These are phyloP conservation scores for Fusarium papillatum DNA, from an alignment of 2,329 filamentous ascomycete species.

Conservation along the genomic window DNA sequence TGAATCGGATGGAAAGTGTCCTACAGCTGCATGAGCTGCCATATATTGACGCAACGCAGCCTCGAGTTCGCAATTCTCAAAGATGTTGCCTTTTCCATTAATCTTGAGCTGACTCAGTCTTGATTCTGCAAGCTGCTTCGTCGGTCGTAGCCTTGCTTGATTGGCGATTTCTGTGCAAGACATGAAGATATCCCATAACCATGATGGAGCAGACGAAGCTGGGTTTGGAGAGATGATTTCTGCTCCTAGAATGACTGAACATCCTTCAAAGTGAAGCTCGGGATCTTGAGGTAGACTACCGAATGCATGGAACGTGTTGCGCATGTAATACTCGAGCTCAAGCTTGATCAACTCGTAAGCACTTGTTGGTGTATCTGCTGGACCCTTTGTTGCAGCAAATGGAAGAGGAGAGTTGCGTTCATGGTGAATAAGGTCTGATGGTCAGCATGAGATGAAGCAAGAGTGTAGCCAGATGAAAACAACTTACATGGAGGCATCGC, in stretches of 20 bases:
- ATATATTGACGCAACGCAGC: constrained; percentile 27
- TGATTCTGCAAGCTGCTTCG: constrained; percentile 27
- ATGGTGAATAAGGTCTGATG: constrained; percentile 37
- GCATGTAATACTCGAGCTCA: constrained; percentile 36
- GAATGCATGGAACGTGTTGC: constrained; percentile 16
- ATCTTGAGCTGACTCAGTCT: constrained; percentile 33
- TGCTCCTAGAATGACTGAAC: constrained; percentile 28
- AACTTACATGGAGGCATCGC: constrained; percentile 56
- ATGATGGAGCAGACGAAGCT: constrained; percentile 21
- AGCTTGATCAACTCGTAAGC: constrained; percentile 37
- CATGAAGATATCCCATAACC: constrained; percentile 39
- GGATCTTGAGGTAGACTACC: constrained; percentile 22
- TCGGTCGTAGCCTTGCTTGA: constrained; percentile 26
- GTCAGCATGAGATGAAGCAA: not conserved
- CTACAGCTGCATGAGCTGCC: constrained; percentile 18
- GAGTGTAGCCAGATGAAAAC: not conserved
- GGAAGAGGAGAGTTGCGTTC: constrained; percentile 36
- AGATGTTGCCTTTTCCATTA: constrained; percentile 35
- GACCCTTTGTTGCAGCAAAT: constrained; percentile 34
- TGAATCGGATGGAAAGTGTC: constrained; percentile 26
- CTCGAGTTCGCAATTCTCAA: constrained; percentile 37
- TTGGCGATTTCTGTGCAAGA: constrained; percentile 27
- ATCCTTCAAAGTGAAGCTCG: constrained; percentile 33
- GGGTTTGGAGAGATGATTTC: constrained; percentile 31
- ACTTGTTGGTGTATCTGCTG: constrained; percentile 36